Conservation (phyloP, 2,329 filamentous ascomycete species). For the Hypoxylon sp. region DNA sequence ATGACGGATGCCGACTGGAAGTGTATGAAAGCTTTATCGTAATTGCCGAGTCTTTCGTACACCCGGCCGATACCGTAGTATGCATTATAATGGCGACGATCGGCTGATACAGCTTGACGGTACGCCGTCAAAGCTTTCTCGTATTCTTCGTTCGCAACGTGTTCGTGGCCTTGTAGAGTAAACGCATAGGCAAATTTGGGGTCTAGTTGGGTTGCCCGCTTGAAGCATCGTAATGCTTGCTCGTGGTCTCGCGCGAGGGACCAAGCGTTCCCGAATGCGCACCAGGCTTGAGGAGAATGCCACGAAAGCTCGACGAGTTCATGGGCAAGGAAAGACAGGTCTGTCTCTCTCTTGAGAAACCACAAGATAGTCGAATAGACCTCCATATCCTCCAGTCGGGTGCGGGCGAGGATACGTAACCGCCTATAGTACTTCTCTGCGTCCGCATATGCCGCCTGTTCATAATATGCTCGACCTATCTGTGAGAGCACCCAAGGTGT, state of each 20-base stretch:
- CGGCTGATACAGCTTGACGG: constrained; percentile 84
- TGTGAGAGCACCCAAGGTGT: constrained; percentile 94
- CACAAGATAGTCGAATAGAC: constrained; percentile 99
- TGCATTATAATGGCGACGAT: constrained; percentile 95
- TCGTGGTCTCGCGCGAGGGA: constrained; percentile 93
- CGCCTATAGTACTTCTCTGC: constrained; percentile 88
- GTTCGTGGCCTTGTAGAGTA: constrained; percentile 94
- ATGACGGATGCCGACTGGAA: constrained; percentile 89
- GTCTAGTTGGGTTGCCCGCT: constrained; percentile 89
- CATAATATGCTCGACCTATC: constrained; percentile 90
- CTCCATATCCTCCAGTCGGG: constrained; percentile 93
- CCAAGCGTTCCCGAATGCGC: constrained; percentile 93
- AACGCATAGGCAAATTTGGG: constrained; percentile 94
- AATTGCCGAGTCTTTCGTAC: constrained; percentile 90
- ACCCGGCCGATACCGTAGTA: constrained; percentile 91
- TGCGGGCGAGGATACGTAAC: constrained; percentile 82
- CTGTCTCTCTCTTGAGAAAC: constrained; percentile 93
- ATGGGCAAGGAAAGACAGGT: constrained; percentile 91
- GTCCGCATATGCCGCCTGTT: constrained; percentile 86
- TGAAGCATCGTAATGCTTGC: constrained; percentile 93
- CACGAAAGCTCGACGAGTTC: constrained; percentile 89
- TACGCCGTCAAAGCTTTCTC: constrained; percentile 93
- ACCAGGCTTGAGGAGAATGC: constrained; percentile 95
- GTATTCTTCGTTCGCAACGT: constrained; percentile 95
- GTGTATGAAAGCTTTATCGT: constrained; percentile 90